Percentiles rank a stretch among this genome's conserved stretches.
These are phyloP conservation scores for Saururus chinensis DNA, from an alignment of 164 flowering plant genomes.

Conservation along the genomic window DNA sequence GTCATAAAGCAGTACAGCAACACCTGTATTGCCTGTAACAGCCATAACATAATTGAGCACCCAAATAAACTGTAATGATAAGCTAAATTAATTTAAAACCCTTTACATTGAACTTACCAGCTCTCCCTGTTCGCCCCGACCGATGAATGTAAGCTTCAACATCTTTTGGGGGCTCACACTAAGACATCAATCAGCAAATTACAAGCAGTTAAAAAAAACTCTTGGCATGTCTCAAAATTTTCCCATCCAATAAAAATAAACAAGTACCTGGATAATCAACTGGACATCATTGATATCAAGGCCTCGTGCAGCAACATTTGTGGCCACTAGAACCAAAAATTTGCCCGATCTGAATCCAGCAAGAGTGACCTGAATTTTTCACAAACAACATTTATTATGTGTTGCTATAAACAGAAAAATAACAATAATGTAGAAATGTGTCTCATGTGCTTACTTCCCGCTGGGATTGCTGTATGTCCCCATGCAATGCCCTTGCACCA, in stretches of 20 bases:
- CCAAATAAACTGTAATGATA: background rate
- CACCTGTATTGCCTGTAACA: slow-evolving; percentile 63
- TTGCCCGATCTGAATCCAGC: slow-evolving; percentile 84
- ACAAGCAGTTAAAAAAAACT: background rate
- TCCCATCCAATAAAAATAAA: background rate
- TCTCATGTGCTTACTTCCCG: slow-evolving; percentile 48
- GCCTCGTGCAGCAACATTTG: slow-evolving; percentile 96
- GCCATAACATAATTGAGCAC: background rate
- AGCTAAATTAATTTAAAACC: background rate
- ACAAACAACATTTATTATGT: background rate
- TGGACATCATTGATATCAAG: slow-evolving; percentile 93
- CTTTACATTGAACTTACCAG: slow-evolving; percentile 33
- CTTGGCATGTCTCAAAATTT: background rate
- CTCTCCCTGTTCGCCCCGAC: slow-evolving; percentile 97
- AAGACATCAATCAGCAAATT: slow-evolving; percentile 6
- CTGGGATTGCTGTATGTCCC: slow-evolving; percentile 82
- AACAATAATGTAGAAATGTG: background rate
- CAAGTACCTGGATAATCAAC: slow-evolving; percentile 74
- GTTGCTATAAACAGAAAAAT: background rate
- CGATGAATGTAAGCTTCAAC: slow-evolving; percentile 97
- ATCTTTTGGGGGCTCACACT: slow-evolving; percentile 99
- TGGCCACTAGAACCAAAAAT: slow-evolving; percentile 78
- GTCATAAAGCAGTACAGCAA: slow-evolving; percentile 92
- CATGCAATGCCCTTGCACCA: slow-evolving; percentile 85
- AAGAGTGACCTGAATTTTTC: slow-evolving; percentile 62